These are phyloP conservation scores for Phalaenopsis hybrid DNA, from an alignment of 116 monocot species.

Conservation along the genomic window DNA sequence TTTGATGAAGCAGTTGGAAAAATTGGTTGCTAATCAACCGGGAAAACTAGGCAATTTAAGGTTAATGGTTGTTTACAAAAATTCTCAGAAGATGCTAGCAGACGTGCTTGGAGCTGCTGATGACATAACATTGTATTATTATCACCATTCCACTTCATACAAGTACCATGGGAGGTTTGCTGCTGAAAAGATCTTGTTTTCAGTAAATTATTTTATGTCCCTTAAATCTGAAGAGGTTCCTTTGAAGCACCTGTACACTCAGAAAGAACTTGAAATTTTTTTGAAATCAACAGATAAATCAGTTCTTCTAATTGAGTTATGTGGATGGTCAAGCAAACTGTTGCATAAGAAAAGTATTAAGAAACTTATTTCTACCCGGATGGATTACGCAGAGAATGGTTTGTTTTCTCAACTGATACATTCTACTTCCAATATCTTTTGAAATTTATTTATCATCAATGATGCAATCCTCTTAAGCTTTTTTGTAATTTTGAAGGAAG, in stretches of 20 bases:
- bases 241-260: constrained; percentile 39
- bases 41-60: constrained; percentile 41
- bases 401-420: constrained; percentile 7
- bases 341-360: constrained; percentile 27
- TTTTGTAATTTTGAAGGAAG: not conserved
- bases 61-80: constrained; percentile 70
- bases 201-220: constrained; percentile 48
- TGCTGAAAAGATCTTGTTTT: constrained; percentile 57
- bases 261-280: constrained; percentile 52
- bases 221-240: constrained; percentile 53
- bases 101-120: constrained; percentile 64
- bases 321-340: constrained; percentile 80
- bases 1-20: constrained; percentile 59
- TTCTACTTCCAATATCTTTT: not conserved
- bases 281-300: constrained; percentile 73
- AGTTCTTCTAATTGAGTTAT: constrained; percentile 76
- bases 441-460: not conserved
- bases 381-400: constrained; percentile 36
- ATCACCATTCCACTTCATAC: constrained; percentile 48
- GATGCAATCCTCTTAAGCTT: not conserved
- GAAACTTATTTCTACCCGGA: constrained; percentile 5
- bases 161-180: constrained; percentile 60
- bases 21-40: constrained; percentile 23
- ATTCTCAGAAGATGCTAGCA: constrained; percentile 70
- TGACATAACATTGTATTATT: constrained; percentile 61